Conservation (phyloP, 2,329 filamentous ascomycete species). For the Pleomassaria siparia region DNA sequence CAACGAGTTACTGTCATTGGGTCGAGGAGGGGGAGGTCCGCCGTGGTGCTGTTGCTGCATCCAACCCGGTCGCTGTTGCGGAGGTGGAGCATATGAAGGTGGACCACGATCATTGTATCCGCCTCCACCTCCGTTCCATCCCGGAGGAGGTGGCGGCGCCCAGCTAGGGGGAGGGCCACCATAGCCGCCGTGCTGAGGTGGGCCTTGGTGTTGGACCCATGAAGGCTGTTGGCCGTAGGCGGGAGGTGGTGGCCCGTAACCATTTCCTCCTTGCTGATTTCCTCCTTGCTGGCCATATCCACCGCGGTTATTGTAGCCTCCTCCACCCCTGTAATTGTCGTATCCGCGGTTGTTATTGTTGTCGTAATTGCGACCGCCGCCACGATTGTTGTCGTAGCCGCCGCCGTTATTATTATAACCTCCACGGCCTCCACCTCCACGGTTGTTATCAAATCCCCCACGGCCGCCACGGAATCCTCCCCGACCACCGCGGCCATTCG, state of each 20-base stretch:
- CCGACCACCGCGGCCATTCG: slow-evolving; percentile 70
- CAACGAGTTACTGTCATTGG: slow-evolving; percentile 23
- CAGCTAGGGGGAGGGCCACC: slow-evolving; percentile 32
- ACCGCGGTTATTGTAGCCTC: slow-evolving; percentile 11
- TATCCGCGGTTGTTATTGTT: slow-evolving; percentile 6
- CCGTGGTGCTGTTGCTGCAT: slow-evolving; percentile 6
- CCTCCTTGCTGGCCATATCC: too few relatives aligned
- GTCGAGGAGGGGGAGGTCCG: slow-evolving; percentile 20
- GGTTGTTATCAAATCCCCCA: slow-evolving; percentile 13
- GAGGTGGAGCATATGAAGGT: neutral
- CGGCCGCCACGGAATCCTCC: slow-evolving; percentile 55
- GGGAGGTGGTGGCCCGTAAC: slow-evolving; percentile 20
- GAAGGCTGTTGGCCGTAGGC: slow-evolving; percentile 21
- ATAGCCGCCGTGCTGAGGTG: slow-evolving; percentile 5
- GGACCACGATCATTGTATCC: slow-evolving; percentile 3
- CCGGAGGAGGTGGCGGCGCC: slow-evolving; percentile 27
- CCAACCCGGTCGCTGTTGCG: slow-evolving; percentile 4
- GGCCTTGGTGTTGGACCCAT: neutral
- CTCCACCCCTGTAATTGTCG: slow-evolving; percentile 10
- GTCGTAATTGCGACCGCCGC: neutral
- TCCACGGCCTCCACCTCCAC: neutral
- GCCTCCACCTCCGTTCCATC: slow-evolving; percentile 3
- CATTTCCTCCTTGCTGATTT: slow-evolving; percentile 8
- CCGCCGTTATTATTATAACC: slow-evolving; percentile 19
- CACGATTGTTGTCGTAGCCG: slow-evolving; percentile 7